Evolutionary conservation across 2,329 filamentous ascomycete species (phyloP), one percentile per base, ranked within the genome.

Genomic region (Orbilia quercus): DNA sequence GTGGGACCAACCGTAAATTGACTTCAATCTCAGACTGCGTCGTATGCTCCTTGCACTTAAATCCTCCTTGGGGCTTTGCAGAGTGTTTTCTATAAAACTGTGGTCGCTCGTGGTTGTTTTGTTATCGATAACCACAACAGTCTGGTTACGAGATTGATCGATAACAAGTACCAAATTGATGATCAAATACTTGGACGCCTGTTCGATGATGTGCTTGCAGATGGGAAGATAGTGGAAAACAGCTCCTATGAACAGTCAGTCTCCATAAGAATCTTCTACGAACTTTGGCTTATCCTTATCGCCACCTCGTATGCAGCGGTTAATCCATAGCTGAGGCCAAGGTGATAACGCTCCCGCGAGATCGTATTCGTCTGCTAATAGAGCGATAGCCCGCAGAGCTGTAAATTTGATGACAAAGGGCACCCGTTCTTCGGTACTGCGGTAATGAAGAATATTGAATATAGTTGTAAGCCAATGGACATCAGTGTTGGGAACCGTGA

Each of bases 381-480:
- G 4, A 1, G 64, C 64, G 1, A 69, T 54, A 9, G 25, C 22
- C 5, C 16, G n/a, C 1, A 67, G 42, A 9, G 25, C 47, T 12
- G n/a, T 6, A 36, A 69, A 69, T 4, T 31, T 7, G 5, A 69
- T n/a, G 1, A 7, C n/a, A 5, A 54, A 54, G 9, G 64, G 45
- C 16, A 42, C 44, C 12, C 31, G 6, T 7, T 12, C 14, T 16
- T 6, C 48, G 1, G 20, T 1, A 7, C 16, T 22, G 7, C 20
- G 45, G 23, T 69, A 58, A 16, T 69, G 64, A 20, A 69, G 44
- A n/a, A 69, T 69, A 47, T 60, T 18, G 14, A 69, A 69, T 2
- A 69, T 7, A 7, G 31, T 53, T 4, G 16, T 28, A 14, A 69
- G 47, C 14, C 25, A 23, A 6, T 0, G 6, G 12, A 16, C 3